Evolutionary conservation across 345 rosid genomes (phyloP).

Genomic region (Jatropha curcas): DNA sequence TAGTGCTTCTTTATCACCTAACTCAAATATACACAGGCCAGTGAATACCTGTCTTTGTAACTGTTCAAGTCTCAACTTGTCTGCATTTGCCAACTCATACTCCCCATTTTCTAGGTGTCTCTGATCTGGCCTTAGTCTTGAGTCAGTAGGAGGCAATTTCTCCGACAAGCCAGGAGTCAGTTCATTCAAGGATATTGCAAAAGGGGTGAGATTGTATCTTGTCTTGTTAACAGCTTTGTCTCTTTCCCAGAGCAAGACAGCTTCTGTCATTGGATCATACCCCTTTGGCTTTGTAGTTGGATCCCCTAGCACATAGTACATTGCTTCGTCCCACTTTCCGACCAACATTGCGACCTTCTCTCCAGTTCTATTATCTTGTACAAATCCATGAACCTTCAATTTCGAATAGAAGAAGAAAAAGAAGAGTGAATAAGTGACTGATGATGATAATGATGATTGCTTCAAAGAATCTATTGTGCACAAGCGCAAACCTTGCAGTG

Average conservation of each 20-base stretch:
- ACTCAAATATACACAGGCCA: not conserved
- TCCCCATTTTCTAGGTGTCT: slow-evolving; percentile 93
- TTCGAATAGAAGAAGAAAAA: not conserved
- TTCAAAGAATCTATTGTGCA: not conserved
- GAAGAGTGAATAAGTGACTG: not conserved
- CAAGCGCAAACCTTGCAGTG: not conserved
- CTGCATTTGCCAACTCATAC: slow-evolving; percentile 89
- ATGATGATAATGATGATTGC: not conserved
- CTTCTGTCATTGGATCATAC: slow-evolving; percentile 97
- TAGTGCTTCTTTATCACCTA: not conserved
- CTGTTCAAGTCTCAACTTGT: slow-evolving; percentile 93
- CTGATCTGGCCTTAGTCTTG: slow-evolving; percentile 97
- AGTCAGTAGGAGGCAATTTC: slow-evolving; percentile 92
- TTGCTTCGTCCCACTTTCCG: slow-evolving; percentile 99
- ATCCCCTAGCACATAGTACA: slow-evolving; percentile 93
- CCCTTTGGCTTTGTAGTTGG: slow-evolving; percentile 88
- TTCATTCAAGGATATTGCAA: slow-evolving; percentile 90
- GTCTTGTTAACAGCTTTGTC: slow-evolving; percentile 71
- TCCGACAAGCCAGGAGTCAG: slow-evolving; percentile 70
- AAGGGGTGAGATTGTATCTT: slow-evolving; percentile 91
- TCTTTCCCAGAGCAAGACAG: slow-evolving; percentile 92
- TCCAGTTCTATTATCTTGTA: slow-evolving; percentile 91
- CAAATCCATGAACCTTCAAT: slow-evolving; percentile 92
- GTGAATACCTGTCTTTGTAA: slow-evolving; percentile 88
- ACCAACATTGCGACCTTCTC: slow-evolving; percentile 95